Evolutionary conservation across 2,329 filamentous ascomycete genomes (phyloP), one percentile per base, ranked within the genome.

Genomic region (Pezicula radicicola): DNA sequence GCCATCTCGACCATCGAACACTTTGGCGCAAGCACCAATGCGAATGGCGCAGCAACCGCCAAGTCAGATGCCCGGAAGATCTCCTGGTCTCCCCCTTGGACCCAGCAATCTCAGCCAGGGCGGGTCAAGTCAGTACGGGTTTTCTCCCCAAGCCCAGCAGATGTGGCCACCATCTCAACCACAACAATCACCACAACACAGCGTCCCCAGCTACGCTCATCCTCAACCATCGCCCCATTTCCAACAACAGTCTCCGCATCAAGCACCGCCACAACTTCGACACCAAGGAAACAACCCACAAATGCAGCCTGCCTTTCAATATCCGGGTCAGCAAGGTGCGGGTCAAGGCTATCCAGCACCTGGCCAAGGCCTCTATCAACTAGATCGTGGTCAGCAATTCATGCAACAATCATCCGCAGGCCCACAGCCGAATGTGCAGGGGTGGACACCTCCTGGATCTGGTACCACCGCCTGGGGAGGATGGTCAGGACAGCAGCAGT

Each of bases 1-100:
- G 64, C 80, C 88, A 49, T 81, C 88, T 43, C 85, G 89, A 64
- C 80, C 86, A 35, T 88, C 88, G 64, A 86, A 83, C 64, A 78
- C 85, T 37, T 83, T 91, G 66, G 80, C 80, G 28, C 88, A 90
- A 66, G 86, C 89, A 21, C 84, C 85, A 21, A 84, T 91, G 68
- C 83, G 88, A 70, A 79, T 81, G 65, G 85, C 87, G 72, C 80
- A 82, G 57, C 82, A 84, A 36, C 83, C 68, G 60, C 70, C 68
- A 71, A 76, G 33, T 73, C 80, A 46, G 77, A 82, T 53, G 81
- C 81, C 88, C 69, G 80, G 85, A 60, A 80, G 85, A 61, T 81
- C 87, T 58, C 84, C 87, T 41, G 81, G 80, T 53, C 72, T 81
- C 48, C 71, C 79, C 47, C 72, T 81, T 66, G 78, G 77, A 48